These are phyloP conservation scores for Talaromyces ruber DNA, from an alignment of 495 filamentous ascomycete species.

Conservation along the genomic window DNA sequence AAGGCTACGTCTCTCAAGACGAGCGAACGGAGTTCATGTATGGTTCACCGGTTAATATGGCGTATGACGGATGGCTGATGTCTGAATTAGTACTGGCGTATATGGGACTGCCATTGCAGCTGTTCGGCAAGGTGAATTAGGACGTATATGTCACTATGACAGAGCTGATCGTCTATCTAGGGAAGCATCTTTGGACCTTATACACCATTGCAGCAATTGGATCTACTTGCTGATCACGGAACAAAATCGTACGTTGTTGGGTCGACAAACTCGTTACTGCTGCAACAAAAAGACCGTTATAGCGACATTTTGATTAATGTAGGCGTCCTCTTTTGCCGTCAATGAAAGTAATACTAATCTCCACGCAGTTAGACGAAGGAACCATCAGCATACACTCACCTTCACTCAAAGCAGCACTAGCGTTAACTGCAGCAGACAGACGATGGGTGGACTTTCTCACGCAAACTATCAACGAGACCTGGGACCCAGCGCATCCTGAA, in stretches of 20 bases:
- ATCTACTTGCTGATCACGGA: constrained; percentile 84
- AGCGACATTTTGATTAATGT: constrained; percentile 94
- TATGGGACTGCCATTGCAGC: constrained; percentile 89
- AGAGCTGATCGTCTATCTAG: constrained; percentile 30
- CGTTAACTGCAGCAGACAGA: constrained; percentile 77
- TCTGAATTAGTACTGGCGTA: constrained; percentile 61
- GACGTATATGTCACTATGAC: neutral
- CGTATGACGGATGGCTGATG: constrained; percentile 14
- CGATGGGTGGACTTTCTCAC: constrained; percentile 96
- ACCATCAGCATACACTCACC: constrained; percentile 75
- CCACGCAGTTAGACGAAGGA: constrained; percentile 67
- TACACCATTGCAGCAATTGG: constrained; percentile 91
- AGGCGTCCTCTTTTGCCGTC: constrained; percentile 9
- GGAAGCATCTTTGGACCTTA: constrained; percentile 95
- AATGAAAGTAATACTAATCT: neutral
- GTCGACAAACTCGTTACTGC: constrained; percentile 86
- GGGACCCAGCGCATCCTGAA: constrained; percentile 85
- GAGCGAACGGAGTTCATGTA: constrained; percentile 79
- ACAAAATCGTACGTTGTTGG: constrained; percentile 98
- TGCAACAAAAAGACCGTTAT: constrained; percentile 95
- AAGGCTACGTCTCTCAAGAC: constrained; percentile 82
- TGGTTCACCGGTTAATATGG: constrained; percentile 8
- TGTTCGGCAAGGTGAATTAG: constrained; percentile 76
- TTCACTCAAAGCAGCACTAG: constrained; percentile 67
- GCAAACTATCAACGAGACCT: constrained; percentile 88